A percentile compares a stretch with the other conserved stretches of the same genome.
phyloP scores from a whole-genome alignment of 73 alveolate species.

The Paramecium caudatum region DNA sequence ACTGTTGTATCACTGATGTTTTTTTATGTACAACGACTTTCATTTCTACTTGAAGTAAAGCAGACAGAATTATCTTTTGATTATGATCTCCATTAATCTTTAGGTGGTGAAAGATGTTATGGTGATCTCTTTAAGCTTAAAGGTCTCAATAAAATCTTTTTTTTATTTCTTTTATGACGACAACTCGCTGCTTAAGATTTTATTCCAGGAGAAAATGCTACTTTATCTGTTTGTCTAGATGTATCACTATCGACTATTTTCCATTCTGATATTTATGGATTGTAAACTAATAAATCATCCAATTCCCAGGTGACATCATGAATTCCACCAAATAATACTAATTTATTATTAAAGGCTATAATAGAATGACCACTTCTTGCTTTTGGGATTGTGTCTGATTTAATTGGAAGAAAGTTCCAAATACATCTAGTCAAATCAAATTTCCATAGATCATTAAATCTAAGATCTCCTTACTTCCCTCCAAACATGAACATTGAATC shows the following conservation, averaged over 20 bases:
- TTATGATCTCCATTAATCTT: no score
- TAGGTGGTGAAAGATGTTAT: slow-evolving; percentile 49
- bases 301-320: slow-evolving; percentile 87
- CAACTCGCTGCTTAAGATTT: slow-evolving; percentile 44
- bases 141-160: not conserved
- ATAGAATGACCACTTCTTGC: slow-evolving; percentile 86
- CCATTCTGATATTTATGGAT: not conserved
- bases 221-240: slow-evolving; percentile 73
- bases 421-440: slow-evolving; percentile 57
- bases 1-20: slow-evolving; percentile 83
- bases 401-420: slow-evolving; percentile 63
- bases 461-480: slow-evolving; percentile 69
- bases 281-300: slow-evolving; percentile 82
- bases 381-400: slow-evolving; percentile 63
- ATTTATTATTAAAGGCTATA: slow-evolving; percentile 56
- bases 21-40: no score
- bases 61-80: no score
- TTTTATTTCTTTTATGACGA: slow-evolving; percentile 74
- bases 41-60: no score
- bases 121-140: slow-evolving; percentile 31
- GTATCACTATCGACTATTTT: not conserved
- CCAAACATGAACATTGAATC: not conserved
- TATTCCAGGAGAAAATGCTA: slow-evolving; percentile 79
- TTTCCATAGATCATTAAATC: slow-evolving; percentile 82
- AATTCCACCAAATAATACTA: slow-evolving; percentile 88